Percentiles rank a stretch among this genome's conserved stretches.
phyloP scores from a whole-genome alignment of 768 basidiomycete genomes.

The Kwoniella dejecticola region DNA sequence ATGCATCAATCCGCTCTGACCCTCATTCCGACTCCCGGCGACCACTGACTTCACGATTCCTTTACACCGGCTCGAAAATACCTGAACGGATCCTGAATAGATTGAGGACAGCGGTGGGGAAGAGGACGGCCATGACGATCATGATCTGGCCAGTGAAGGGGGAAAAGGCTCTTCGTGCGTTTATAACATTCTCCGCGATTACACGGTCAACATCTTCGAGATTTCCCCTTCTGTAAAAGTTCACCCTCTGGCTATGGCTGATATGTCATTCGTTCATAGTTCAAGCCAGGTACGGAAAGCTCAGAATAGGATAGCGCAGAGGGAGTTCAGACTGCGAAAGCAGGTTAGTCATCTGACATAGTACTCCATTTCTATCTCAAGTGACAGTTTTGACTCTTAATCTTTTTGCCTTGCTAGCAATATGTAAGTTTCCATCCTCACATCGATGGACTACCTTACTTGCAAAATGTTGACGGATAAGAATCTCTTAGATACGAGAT shows the following conservation, averaged over 20 bases:
- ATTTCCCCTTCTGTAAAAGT: too few relatives aligned
- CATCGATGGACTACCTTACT: slow-evolving; percentile 4
- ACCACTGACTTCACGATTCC: too few relatives aligned
- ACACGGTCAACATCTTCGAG: not conserved
- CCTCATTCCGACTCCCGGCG: too few relatives aligned
- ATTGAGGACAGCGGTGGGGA: slow-evolving; percentile 6
- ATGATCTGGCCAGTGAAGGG: slow-evolving; percentile 6
- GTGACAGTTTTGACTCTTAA: too few relatives aligned
- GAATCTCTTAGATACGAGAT: slow-evolving; percentile 91
- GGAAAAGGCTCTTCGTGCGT: slow-evolving; percentile 18
- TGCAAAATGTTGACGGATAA: too few relatives aligned
- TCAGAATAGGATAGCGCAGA: slow-evolving; percentile 68
- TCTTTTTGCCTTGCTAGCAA: slow-evolving; percentile 17
- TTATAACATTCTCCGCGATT: not conserved
- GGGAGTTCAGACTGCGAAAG: slow-evolving; percentile 88
- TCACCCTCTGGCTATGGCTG: not conserved
- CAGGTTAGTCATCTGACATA: slow-evolving; percentile 84
- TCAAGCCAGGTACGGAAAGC: slow-evolving; percentile 46
- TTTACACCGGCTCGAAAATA: too few relatives aligned
- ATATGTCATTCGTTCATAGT: not conserved
- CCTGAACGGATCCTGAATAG: too few relatives aligned
- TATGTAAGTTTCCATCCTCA: slow-evolving; percentile 30
- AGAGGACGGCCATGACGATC: slow-evolving; percentile 1
- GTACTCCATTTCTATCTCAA: not conserved
- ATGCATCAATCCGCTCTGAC: too few relatives aligned